Base-by-base conservation (phyloP, 805 yeast genomes). In the Pichia nakasei region DNA sequence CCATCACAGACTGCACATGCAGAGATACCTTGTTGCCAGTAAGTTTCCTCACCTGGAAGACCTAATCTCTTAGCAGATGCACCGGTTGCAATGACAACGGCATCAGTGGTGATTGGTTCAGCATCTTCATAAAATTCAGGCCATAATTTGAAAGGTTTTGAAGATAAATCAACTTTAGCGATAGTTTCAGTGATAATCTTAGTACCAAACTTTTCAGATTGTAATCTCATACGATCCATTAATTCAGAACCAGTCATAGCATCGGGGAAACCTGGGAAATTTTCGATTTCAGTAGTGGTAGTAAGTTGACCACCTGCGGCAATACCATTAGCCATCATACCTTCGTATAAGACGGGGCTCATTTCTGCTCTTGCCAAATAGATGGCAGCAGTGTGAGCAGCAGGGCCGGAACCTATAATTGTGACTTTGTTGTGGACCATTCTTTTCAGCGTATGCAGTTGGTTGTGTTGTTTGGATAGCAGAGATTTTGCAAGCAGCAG, bases 1-100 rank as follows among this genome's bases (percentile, higher is more conserved):
- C 99, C 99, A 64, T 93, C 99, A 71, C 99, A 93, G 50, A 93
- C 98, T 35, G 99, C 99, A 74, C 99, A 93, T 17, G 99, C 99
- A 55, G 96, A 85, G 54, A 93, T 93, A 66, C 99, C 99, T 65
- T 83, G 84, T 73, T 93, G 99, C 99, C 99, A 93, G 78, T 93
- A 93, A 31, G 76, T 75, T 54, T 93, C 97, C 72, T 93, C 98
- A 57, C 99, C 99, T 47, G 97, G 96, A 49, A 93, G 72, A 62
- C 76, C 68, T 69, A 93, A 75, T 73, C 98, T 85, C 75, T 82
- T 87, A 47, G 99, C 99, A 35, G 95, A 83, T 20, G 99, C 99
- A 62, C 99, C 99, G 39, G 99, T 93, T 53, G 98, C 96, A 50
- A 93, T 66, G 54, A 93, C 80, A 42, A 93, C 79, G 29, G 97